Evolutionary conservation across 2,329 filamentous ascomycete genomes (phyloP).

Genomic region (Colletotrichum shisoi): DNA sequence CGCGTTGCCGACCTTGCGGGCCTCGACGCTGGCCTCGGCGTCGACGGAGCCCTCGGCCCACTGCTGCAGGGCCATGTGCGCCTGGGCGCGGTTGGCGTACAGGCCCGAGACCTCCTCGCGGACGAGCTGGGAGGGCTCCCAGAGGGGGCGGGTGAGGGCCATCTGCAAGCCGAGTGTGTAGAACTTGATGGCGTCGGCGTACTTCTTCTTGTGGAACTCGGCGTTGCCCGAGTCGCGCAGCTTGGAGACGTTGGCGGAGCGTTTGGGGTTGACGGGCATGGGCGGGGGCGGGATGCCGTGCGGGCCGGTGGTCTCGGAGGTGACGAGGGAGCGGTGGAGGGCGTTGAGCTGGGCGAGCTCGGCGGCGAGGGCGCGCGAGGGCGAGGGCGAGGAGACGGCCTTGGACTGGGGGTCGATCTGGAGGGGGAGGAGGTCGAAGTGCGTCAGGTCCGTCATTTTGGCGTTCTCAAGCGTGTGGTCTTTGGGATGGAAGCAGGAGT

Average conservation of each 20-base stretch:
- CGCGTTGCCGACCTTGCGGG: constrained; percentile 83
- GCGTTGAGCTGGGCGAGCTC: constrained; percentile 79
- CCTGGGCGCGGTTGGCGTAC: constrained; percentile 88
- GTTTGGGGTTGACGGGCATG: constrained; percentile 90
- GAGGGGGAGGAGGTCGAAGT: constrained; percentile 84
- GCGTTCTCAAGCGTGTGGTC: background rate
- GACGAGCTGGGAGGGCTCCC: constrained; percentile 86
- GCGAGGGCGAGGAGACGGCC: constrained; percentile 64
- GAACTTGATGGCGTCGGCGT: constrained; percentile 77
- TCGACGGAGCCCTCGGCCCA: constrained; percentile 91
- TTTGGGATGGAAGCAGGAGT: background rate
- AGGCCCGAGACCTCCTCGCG: constrained; percentile 83
- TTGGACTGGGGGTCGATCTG: constrained; percentile 84
- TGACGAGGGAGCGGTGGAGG: constrained; percentile 77
- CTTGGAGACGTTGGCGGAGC: constrained; percentile 85
- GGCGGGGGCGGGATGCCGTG: constrained; percentile 81
- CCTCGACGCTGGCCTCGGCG: constrained; percentile 86
- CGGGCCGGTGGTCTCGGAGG: constrained; percentile 62
- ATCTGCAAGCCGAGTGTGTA: constrained; percentile 91
- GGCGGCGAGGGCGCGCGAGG: constrained; percentile 61
- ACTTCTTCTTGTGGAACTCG: constrained; percentile 79
- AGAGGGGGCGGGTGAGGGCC: constrained; percentile 80
- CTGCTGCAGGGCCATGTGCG: constrained; percentile 79
- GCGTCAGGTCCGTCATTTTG: constrained; percentile 68
- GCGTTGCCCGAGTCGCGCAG: constrained; percentile 87